Base-by-base conservation (phyloP, 805 yeast species). In the Kazachstania martiniae region DNA sequence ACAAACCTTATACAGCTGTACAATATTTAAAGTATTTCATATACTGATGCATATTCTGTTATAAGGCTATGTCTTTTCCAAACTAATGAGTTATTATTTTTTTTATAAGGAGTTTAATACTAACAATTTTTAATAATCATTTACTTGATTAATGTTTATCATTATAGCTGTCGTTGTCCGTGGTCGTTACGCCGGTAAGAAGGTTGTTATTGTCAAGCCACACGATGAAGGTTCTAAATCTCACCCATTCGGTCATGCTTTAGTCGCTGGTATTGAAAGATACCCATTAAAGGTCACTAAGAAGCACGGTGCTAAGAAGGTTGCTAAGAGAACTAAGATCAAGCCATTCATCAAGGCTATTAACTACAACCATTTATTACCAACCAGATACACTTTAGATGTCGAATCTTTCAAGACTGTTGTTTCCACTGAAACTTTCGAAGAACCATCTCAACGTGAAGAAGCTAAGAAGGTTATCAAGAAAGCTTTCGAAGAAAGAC, bases 111-210 rank as follows among this genome's bases (percentile, higher is more conserved):
- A n/a, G n/a, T n/a, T n/a, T n/a, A n/a, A n/a, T 51, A 51, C 57
- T 51, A 51, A 51, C 57, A 41, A 35, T 36, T 39, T 37, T 21
- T 28, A 18, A n/a, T n/a, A n/a, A n/a, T n/a, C n/a, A 13, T 31
- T 30, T 8, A 18, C 14, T 21, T 7, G 14, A 10, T 21, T 29
- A 23, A 27, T 18, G 15, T 12, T 19, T 25, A 32, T 42, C 31
- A 19, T 15, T 49, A 31, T 63, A 82, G 94, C 97, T 74, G 87
- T 91, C 73, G 87, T 91, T 68, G 94, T 87, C 70, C 89, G 97
- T 70, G 98, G 98, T 64, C 91, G 98, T 76, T 89, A 77, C 84
- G 98, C 98, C 67, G 98, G 98, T 77, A 89, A 87, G 83, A 91
- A 91, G 82, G 98, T 91, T 54, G 98, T 91, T 66, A 86, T 91